These are phyloP conservation scores for Suillus discolor DNA, from an alignment of 768 basidiomycete species.

Conservation along the genomic window DNA sequence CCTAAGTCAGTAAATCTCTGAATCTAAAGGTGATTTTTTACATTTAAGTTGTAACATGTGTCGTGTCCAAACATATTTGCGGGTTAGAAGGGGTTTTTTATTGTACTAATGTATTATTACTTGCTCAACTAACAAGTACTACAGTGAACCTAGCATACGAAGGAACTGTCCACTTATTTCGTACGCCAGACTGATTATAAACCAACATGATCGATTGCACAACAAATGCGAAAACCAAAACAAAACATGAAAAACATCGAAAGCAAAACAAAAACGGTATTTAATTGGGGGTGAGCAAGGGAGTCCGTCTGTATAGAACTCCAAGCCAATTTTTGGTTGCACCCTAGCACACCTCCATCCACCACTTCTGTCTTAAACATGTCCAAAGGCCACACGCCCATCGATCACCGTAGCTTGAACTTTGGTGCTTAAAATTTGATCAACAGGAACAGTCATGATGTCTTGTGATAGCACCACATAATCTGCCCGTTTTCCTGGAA, in stretches of 20 bases:
- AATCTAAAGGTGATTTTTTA: too few species aligned
- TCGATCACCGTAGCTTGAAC: slow-evolving; percentile 81
- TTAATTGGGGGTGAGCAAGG: neutral
- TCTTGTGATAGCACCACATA: slow-evolving; percentile 83
- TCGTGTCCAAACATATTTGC: too few species aligned
- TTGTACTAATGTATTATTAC: too few species aligned
- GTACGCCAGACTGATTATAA: too few species aligned
- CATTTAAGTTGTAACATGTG: too few species aligned
- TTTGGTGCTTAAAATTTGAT: slow-evolving; percentile 64
- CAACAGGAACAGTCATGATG: slow-evolving; percentile 66
- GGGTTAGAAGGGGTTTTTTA: too few species aligned
- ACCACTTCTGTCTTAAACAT: slow-evolving; percentile 23
- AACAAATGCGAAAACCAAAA: too few species aligned
- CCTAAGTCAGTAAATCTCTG: too few species aligned
- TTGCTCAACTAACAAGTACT: too few species aligned
- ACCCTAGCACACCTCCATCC: neutral
- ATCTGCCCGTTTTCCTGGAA: slow-evolving; percentile 80
- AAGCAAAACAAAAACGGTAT: neutral
- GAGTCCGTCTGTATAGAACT: neutral
- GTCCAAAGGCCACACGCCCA: slow-evolving; percentile 55
- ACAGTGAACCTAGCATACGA: too few species aligned
- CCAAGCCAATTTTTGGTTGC: neutral
- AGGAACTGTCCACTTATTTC: too few species aligned
- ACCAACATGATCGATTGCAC: too few species aligned
- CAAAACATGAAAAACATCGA: neutral